Conservation (phyloP, 2,329 filamentous ascomycete genomes). For the Aspergillus texensis region DNA sequence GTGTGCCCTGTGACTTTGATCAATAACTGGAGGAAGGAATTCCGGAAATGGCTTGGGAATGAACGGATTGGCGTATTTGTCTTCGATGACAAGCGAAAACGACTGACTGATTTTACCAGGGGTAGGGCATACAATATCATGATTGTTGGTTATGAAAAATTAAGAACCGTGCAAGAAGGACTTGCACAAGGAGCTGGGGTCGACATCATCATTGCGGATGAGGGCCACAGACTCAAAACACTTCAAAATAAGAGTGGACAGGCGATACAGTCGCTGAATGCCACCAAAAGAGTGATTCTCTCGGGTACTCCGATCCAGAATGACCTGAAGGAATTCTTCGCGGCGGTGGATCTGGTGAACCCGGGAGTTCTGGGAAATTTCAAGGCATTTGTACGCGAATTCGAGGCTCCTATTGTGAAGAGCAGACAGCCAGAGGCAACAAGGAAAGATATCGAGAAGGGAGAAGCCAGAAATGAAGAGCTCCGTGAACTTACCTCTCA, state of each 20-base stretch:
- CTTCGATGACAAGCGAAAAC: constrained; percentile 61
- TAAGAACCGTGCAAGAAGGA: constrained; percentile 66
- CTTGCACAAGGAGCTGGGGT: constrained; percentile 64
- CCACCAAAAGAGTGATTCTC: constrained; percentile 63
- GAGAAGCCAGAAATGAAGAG: constrained; percentile 63
- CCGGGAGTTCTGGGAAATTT: constrained; percentile 66
- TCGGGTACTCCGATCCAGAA: constrained; percentile 72
- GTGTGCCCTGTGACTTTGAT: constrained; percentile 74
- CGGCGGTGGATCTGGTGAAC: constrained; percentile 70
- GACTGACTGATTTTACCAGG: constrained; percentile 69
- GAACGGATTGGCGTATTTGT: constrained; percentile 71
- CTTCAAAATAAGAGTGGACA: constrained; percentile 69
- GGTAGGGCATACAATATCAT: constrained; percentile 70
- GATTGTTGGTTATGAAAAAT: constrained; percentile 74
- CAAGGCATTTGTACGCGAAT: constrained; percentile 64
- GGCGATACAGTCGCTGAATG: constrained; percentile 66
- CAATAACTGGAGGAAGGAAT: constrained; percentile 73
- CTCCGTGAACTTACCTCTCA: constrained; percentile 61
- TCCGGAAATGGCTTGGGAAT: constrained; percentile 72
- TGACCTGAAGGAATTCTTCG: constrained; percentile 68
- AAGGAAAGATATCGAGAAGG: constrained; percentile 64
- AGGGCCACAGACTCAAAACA: constrained; percentile 69
- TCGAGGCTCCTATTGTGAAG: constrained; percentile 65
- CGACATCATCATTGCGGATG: constrained; percentile 71
- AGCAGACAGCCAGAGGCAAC: constrained; percentile 67